phyloP scores from a whole-genome alignment of 768 basidiomycete species.

The Lactarius deliciosus region DNA sequence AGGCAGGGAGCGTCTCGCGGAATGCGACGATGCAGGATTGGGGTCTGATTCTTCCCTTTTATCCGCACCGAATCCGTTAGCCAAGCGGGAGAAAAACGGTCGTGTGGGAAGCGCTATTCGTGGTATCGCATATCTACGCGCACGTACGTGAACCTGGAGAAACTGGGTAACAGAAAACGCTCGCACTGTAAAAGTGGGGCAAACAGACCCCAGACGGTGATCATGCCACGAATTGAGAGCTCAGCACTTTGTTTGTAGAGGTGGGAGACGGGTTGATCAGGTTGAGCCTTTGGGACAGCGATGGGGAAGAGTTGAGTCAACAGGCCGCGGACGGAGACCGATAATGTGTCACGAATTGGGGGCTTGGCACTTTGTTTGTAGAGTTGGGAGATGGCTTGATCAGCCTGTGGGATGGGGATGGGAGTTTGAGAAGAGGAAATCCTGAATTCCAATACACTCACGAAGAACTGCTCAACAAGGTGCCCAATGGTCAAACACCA shows the following conservation, averaged over 20 bases:
- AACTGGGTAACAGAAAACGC: neutral
- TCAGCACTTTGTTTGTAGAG: neutral
- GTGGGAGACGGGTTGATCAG: neutral
- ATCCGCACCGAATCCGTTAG: neutral
- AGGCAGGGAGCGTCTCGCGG: neutral
- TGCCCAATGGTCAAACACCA: conserved; percentile 6
- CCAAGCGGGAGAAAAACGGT: neutral
- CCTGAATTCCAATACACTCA: neutral
- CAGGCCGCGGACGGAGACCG: neutral
- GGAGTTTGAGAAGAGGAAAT: neutral
- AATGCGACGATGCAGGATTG: neutral
- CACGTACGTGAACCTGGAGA: neutral
- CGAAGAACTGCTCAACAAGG: conserved; percentile 5
- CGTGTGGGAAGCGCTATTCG: neutral
- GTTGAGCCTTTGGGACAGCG: neutral
- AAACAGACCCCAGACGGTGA: neutral
- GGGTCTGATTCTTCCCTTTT: no score
- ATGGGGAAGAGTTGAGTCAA: neutral
- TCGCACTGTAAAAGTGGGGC: conserved; percentile 6
- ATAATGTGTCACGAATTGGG: neutral
- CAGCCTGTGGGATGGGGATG: neutral
- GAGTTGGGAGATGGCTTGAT: neutral
- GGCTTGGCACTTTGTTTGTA: neutral
- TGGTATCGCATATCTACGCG: neutral
- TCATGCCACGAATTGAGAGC: neutral